Evolutionary conservation across 2,329 filamentous ascomycete species (phyloP).

Genomic region (Endoconidiophora laricicola): DNA sequence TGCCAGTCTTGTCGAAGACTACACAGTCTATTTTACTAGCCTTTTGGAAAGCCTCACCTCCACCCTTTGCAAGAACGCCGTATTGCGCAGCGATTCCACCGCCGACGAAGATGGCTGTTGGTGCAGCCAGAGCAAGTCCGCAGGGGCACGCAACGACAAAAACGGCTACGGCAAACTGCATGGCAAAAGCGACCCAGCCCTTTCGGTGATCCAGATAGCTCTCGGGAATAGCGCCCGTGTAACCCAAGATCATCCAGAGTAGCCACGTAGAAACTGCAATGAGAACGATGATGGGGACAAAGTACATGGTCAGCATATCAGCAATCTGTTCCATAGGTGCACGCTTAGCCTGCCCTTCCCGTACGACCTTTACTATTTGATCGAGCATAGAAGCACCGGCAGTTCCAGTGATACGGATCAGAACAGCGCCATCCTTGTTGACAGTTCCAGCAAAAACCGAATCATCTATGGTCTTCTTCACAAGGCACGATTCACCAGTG

Average conservation of each 20-base stretch:
- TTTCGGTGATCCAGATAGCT: conserved; percentile 40
- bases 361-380: conserved; percentile 59
- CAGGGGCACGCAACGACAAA: conserved; percentile 81
- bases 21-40: conserved; percentile 62
- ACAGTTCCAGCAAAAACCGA: conserved; percentile 56
- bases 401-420: conserved; percentile 45
- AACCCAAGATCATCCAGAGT: conserved; percentile 50
- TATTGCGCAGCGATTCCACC: conserved; percentile 63
- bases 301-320: conserved; percentile 56
- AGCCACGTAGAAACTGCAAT: conserved; percentile 56
- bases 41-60: conserved; percentile 73
- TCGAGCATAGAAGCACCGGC: conserved; percentile 62
- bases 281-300: conserved; percentile 56
- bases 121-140: conserved; percentile 68
- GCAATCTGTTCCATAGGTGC: conserved; percentile 63
- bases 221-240: conserved; percentile 37
- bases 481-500: conserved; percentile 57
- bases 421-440: conserved; percentile 49
- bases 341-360: conserved; percentile 59
- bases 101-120: conserved; percentile 72
- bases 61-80: conserved; percentile 69
- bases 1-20: conserved; percentile 82
- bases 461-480: conserved; percentile 47
- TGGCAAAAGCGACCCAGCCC: conserved; percentile 56
- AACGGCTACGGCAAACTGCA: conserved; percentile 71